Conservation (phyloP, 768 basidiomycete genomes). For the Lentinula detonsa region DNA sequence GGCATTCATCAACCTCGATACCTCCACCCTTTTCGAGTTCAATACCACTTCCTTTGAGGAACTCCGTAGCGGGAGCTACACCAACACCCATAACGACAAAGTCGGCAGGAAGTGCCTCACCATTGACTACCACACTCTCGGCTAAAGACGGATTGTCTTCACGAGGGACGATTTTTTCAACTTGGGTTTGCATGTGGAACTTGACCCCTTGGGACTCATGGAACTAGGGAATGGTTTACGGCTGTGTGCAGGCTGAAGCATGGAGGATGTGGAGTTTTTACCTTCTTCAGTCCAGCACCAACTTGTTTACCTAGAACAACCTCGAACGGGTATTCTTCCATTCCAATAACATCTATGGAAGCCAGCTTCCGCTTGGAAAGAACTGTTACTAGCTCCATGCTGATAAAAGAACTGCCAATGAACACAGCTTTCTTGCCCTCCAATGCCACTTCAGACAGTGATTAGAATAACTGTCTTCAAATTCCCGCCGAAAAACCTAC, state of each 20-base stretch:
- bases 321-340: slow-evolving; percentile 79
- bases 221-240: slow-evolving; percentile 37
- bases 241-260: not conserved
- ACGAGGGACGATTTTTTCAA: slow-evolving; percentile 60
- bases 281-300: slow-evolving; percentile 69
- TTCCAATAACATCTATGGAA: slow-evolving; percentile 79
- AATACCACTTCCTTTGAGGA: slow-evolving; percentile 66
- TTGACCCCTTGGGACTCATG: slow-evolving; percentile 79
- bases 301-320: slow-evolving; percentile 75
- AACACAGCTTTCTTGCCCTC: slow-evolving; percentile 76
- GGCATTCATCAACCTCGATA: slow-evolving; percentile 68
- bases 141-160: slow-evolving; percentile 49
- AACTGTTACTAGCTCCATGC: slow-evolving; percentile 87
- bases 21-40: slow-evolving; percentile 72
- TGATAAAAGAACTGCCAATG: slow-evolving; percentile 87
- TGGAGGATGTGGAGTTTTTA: not conserved
- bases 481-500: slow-evolving; percentile 25
- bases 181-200: slow-evolving; percentile 72
- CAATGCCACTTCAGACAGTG: slow-evolving; percentile 39
- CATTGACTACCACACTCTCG: slow-evolving; percentile 60
- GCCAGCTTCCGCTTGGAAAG: slow-evolving; percentile 68
- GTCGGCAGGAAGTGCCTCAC: slow-evolving; percentile 62
- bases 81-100: slow-evolving; percentile 84
- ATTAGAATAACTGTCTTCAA: not conserved
- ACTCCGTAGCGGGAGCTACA: slow-evolving; percentile 76